Percentiles rank a stretch among this genome's conserved stretches.
Conservation (phyloP, 495 filamentous ascomycete species). For the Aspergillus baeticus region DNA sequence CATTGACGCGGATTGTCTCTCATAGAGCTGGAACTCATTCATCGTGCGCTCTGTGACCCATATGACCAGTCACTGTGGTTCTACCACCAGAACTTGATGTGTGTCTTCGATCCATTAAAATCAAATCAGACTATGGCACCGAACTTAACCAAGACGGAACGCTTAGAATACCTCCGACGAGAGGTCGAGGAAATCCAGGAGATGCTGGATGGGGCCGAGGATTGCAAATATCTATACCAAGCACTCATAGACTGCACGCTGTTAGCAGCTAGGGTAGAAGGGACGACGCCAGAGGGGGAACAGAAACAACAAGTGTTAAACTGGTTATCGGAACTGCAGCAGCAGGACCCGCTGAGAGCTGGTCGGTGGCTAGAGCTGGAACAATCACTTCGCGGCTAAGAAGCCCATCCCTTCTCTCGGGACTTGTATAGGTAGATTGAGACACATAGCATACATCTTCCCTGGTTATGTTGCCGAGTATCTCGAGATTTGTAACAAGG, state of each 20-base stretch:
- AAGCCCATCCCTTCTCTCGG: conserved; percentile 11
- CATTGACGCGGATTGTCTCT: not conserved
- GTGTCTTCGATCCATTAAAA: conserved; percentile 52
- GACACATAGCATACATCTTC: not conserved
- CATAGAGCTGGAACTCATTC: conserved; percentile 70
- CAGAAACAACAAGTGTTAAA: conserved; percentile 44
- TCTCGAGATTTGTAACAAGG: not conserved
- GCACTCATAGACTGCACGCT: conserved; percentile 62
- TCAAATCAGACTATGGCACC: conserved; percentile 58
- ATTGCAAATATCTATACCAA: conserved; percentile 80
- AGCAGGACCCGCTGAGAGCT: conserved; percentile 66
- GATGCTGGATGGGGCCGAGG: conserved; percentile 69
- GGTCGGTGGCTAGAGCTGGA: conserved; percentile 69
- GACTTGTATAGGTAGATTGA: conserved; percentile 4
- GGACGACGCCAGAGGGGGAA: conserved; percentile 36
- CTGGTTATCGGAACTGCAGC: conserved; percentile 65
- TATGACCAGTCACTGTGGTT: conserved; percentile 95
- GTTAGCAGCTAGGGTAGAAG: conserved; percentile 36
- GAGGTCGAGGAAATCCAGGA: conserved; percentile 71
- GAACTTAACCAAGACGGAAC: conserved; percentile 58
- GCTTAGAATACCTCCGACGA: conserved; percentile 61
- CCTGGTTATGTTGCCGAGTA: too few relatives aligned
- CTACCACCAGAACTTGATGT: conserved; percentile 85
- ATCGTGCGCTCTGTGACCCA: conserved; percentile 78
- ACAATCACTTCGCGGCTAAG: conserved; percentile 27